Percentiles rank a stretch among this genome's conserved stretches.
phyloP scores from a whole-genome alignment of 164 flowering plant species.

The Nymphaea colorata region DNA sequence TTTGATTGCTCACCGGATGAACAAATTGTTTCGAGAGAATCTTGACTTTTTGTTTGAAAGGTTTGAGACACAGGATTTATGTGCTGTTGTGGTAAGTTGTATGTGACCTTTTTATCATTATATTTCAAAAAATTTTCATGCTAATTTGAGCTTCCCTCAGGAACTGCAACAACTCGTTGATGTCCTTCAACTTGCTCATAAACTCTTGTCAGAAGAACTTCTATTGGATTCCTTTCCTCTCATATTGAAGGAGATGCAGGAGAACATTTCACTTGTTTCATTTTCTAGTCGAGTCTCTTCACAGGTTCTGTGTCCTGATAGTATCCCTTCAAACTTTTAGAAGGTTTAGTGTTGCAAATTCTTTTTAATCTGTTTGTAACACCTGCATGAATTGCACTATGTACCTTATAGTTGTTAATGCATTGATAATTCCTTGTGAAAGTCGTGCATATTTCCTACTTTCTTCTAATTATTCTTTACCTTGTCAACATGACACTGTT shows the following conservation, averaged over 20 bases:
- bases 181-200: conserved; percentile 66
- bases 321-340: too few species aligned
- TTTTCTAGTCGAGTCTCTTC: conserved; percentile 91
- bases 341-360: too few species aligned
- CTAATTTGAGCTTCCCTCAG: conserved; percentile 22
- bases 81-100: conserved; percentile 77
- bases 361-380: too few species aligned
- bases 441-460: too few species aligned
- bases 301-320: conserved; percentile 41
- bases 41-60: conserved; percentile 93
- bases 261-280: conserved; percentile 85
- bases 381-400: too few species aligned
- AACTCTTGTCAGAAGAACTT: conserved; percentile 68
- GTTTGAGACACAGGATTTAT: conserved; percentile 91
- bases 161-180: conserved; percentile 83
- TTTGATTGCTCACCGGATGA: conserved; percentile 74
- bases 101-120: background rate
- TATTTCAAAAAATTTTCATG: background rate
- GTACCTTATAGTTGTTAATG: too few species aligned
- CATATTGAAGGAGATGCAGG: conserved; percentile 92
- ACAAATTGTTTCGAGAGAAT: conserved; percentile 81
- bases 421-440: too few species aligned
- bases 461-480: too few species aligned
- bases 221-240: conserved; percentile 64
- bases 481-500: too few species aligned